Conservation (phyloP, 2,329 filamentous ascomycete species). For the Claviceps maximensis region DNA sequence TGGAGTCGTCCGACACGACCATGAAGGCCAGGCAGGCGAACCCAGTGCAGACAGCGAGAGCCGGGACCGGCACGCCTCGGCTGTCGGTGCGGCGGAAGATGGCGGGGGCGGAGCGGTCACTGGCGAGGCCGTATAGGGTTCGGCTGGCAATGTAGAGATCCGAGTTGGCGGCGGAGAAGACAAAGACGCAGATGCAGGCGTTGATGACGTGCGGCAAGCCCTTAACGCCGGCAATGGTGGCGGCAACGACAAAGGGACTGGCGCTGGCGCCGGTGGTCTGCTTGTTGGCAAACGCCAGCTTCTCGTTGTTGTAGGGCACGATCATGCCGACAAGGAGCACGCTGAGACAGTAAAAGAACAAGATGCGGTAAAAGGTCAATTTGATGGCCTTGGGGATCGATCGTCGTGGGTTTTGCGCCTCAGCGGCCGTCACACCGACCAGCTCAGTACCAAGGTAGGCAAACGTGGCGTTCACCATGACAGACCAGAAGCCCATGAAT, state of each 20-base stretch:
- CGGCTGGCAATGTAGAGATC: constrained; percentile 65
- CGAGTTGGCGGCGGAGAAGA: constrained; percentile 65
- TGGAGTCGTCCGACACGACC: constrained; percentile 46
- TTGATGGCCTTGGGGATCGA: constrained; percentile 68
- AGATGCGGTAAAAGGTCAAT: constrained; percentile 69
- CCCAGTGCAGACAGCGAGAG: constrained; percentile 45
- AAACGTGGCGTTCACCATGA: constrained; percentile 64
- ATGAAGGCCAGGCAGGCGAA: constrained; percentile 58
- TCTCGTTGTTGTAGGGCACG: constrained; percentile 53
- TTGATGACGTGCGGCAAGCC: constrained; percentile 56
- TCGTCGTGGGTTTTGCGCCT: constrained; percentile 66
- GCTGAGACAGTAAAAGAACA: constrained; percentile 65
- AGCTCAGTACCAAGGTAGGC: constrained; percentile 68
- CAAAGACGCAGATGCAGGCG: constrained; percentile 60
- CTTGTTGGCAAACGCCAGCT: constrained; percentile 46
- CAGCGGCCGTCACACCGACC: constrained; percentile 65
- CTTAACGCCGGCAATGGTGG: constrained; percentile 48
- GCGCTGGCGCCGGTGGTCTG: constrained; percentile 28
- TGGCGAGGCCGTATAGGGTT: constrained; percentile 59
- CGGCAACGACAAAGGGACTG: constrained; percentile 63
- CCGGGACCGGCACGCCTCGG: constrained; percentile 56
- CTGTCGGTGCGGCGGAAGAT: constrained; percentile 60
- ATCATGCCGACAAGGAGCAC: constrained; percentile 66
- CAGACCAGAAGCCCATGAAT: constrained; percentile 55
- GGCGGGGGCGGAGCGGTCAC: constrained; percentile 56